These are phyloP conservation scores for Kuraishia capsulata DNA, from an alignment of 805 yeast genomes.

Conservation along the genomic window DNA sequence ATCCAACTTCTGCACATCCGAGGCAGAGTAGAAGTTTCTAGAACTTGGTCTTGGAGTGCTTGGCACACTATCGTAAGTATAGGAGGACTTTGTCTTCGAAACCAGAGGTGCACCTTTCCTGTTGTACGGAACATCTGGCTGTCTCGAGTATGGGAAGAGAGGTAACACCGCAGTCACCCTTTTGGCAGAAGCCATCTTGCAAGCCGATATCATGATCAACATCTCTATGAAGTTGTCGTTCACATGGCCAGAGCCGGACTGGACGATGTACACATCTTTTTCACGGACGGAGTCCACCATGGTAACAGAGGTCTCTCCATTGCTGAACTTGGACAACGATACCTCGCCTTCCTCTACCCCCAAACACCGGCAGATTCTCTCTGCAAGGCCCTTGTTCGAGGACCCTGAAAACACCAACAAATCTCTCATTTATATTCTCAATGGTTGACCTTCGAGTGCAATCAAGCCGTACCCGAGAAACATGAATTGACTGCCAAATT, in stretches of 20 bases:
- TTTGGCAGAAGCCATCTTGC: constrained; percentile 84
- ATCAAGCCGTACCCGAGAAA: too few relatives aligned
- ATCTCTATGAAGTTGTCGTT: constrained; percentile 82
- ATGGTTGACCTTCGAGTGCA: too few relatives aligned
- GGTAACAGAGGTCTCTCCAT: constrained; percentile 90
- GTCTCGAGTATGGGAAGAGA: constrained; percentile 90
- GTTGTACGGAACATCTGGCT: constrained; percentile 86
- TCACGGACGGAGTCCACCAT: constrained; percentile 87
- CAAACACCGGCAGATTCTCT: constrained; percentile 65
- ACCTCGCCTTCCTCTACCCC: constrained; percentile 68
- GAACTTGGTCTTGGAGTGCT: constrained; percentile 35
- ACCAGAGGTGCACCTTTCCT: constrained; percentile 65
- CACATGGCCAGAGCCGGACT: constrained; percentile 80
- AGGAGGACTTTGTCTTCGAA: constrained; percentile 18
- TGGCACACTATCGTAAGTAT: constrained; percentile 35
- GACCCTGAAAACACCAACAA: constrained; percentile 86
- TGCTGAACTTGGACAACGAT: constrained; percentile 58
- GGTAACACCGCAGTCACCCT: constrained; percentile 90
- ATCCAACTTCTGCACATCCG: constrained; percentile 1
- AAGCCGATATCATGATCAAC: constrained; percentile 79
- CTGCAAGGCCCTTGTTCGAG: constrained; percentile 75
- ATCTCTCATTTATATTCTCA: constrained; percentile 61
- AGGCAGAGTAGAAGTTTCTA: constrained; percentile 9
- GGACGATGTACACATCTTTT: constrained; percentile 89
- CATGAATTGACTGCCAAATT: too few relatives aligned